These are phyloP conservation scores for Acanthamoeba castellanii DNA, from an alignment of 208 protist genomes.

Conservation along the genomic window DNA sequence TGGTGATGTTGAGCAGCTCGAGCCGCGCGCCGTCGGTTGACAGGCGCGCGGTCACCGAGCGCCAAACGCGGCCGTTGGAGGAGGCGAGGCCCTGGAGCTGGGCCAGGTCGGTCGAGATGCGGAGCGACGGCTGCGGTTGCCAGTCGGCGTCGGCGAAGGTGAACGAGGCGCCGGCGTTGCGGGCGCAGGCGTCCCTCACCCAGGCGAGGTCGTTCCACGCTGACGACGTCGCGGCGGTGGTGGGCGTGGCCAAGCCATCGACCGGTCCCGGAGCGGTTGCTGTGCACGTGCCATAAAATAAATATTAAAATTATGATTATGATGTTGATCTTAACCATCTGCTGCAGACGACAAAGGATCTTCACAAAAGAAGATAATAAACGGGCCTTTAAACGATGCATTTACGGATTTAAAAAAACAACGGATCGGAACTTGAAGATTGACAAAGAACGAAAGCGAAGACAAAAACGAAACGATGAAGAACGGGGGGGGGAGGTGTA, in stretches of 20 bases:
- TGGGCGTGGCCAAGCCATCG: neutral
- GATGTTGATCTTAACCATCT: no score
- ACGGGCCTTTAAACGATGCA: neutral
- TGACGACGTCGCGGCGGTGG: no score
- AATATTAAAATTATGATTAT: no score
- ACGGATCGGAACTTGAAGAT: neutral
- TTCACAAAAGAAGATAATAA: no score
- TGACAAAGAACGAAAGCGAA: neutral
- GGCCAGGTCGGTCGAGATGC: neutral
- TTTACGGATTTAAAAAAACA: neutral
- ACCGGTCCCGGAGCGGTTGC: neutral
- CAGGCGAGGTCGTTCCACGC: neutral
- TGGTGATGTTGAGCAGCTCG: constrained; percentile 13
- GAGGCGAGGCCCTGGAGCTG: neutral
- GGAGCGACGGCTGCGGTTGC: neutral
- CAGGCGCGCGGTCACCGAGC: neutral
- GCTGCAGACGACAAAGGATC: no score
- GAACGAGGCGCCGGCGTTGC: neutral
- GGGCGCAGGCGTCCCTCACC: neutral
- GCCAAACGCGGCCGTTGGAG: neutral
- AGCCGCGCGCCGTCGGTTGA: neutral
- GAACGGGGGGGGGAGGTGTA: neutral
- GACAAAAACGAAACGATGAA: neutral
- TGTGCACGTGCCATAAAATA: neutral
- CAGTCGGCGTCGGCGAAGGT: neutral